phyloP scores from a whole-genome alignment of 2,329 filamentous ascomycete species.

The Colletotrichum noveboracense region DNA sequence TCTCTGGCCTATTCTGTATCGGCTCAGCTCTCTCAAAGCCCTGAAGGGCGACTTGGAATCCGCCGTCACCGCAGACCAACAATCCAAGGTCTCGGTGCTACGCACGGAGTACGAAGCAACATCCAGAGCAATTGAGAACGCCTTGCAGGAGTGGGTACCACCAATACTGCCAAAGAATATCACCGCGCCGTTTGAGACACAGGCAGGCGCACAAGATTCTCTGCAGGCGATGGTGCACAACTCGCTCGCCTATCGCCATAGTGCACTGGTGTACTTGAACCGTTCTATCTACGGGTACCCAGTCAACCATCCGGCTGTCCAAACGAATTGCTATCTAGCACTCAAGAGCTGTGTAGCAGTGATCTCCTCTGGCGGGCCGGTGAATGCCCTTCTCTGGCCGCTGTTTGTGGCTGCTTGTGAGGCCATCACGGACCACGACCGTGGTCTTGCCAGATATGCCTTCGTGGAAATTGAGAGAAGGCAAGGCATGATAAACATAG shows the following conservation, averaged over 20 bases:
- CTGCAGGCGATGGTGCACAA: constrained; percentile 62
- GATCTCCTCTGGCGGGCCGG: constrained; percentile 38
- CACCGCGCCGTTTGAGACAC: not conserved
- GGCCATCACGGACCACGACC: constrained; percentile 54
- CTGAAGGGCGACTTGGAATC: constrained; percentile 57
- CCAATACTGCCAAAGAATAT: constrained; percentile 46
- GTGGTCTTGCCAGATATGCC: constrained; percentile 52
- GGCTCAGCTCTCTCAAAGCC: constrained; percentile 57
- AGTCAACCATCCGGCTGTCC: constrained; percentile 53
- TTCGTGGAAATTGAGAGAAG: constrained; percentile 59
- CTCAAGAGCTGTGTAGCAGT: constrained; percentile 59
- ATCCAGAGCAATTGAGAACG: constrained; percentile 57
- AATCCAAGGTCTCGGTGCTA: not conserved
- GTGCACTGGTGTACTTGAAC: constrained; percentile 61
- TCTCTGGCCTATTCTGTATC: constrained; percentile 67
- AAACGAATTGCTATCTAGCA: constrained; percentile 54
- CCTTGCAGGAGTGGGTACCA: constrained; percentile 60
- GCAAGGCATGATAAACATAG: constrained; percentile 70
- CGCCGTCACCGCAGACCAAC: constrained; percentile 42
- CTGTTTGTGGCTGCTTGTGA: constrained; percentile 68
- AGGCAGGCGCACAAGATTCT: constrained; percentile 40
- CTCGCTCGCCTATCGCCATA: constrained; percentile 62
- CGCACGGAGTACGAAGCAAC: constrained; percentile 53
- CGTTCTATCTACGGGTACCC: constrained; percentile 54
- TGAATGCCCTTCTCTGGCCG: constrained; percentile 68